These are phyloP conservation scores for Globisporangium heterothallicum DNA, from an alignment of 352 stramenopile genomes.

Conservation along the genomic window DNA sequence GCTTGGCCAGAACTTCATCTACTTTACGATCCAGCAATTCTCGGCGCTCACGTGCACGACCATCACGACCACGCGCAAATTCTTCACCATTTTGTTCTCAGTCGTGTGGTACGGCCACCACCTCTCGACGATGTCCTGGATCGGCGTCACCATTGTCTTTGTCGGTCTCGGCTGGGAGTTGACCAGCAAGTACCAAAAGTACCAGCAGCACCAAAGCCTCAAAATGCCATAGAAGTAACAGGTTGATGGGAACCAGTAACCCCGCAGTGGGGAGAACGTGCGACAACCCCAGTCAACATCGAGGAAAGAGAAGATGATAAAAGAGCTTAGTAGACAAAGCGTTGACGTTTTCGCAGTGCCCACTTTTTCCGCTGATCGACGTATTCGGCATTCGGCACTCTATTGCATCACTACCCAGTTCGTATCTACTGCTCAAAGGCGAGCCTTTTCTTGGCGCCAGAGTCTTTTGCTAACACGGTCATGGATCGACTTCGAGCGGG, in stretches of 20 bases:
- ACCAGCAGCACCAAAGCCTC: slow-evolving; percentile 57
- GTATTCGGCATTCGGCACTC: too few relatives aligned
- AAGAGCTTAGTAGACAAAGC: too few relatives aligned
- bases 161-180: slow-evolving; percentile 81
- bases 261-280: too few relatives aligned
- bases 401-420: background rate
- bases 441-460: slow-evolving; percentile 23
- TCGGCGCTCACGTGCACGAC: slow-evolving; percentile 98
- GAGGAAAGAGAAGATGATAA: background rate
- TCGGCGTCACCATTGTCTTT: slow-evolving; percentile 89
- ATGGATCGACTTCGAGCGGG: slow-evolving; percentile 30
- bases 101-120: slow-evolving; percentile 95
- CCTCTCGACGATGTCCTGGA: slow-evolving; percentile 90
- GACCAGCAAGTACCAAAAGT: slow-evolving; percentile 84
- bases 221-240: slow-evolving; percentile 20
- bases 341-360: too few relatives aligned
- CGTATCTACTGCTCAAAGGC: slow-evolving; percentile 22
- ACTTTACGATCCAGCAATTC: slow-evolving; percentile 98
- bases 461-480: slow-evolving; percentile 24
- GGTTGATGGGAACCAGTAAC: background rate
- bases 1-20: slow-evolving; percentile 99
- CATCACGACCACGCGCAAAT: slow-evolving; percentile 99
- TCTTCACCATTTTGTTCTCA: slow-evolving; percentile 99
- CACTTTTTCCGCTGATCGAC: too few relatives aligned
- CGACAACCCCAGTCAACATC: background rate